Conservation (phyloP, 176 grass and related monocot species). For the Otatea glauca region DNA sequence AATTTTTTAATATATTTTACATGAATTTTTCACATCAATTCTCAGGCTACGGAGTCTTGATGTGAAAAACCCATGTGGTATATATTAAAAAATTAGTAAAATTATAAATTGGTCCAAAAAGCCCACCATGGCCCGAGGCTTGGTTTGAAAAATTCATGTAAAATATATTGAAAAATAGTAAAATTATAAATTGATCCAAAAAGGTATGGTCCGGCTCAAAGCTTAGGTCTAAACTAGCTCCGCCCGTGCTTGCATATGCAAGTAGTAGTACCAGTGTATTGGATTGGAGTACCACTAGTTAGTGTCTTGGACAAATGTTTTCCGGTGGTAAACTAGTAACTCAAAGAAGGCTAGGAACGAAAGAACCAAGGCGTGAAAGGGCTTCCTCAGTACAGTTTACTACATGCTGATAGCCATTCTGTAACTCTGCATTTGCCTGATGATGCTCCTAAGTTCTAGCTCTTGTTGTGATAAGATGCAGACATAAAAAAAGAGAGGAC, state of each 20-base stretch:
- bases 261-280: not conserved
- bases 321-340: not conserved
- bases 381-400: not conserved
- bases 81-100: no score
- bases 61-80: no score
- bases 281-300: not conserved
- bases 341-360: not conserved
- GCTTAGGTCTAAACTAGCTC: no score
- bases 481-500: not conserved
- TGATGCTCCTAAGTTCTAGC: not conserved
- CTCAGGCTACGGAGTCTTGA: no score
- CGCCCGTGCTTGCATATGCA: not conserved
- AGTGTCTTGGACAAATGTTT: conserved; percentile 11
- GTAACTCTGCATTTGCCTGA: not conserved
- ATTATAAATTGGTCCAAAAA: no score
- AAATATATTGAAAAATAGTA: no score
- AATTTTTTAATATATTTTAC: no score
- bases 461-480: not conserved
- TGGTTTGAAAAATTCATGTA: no score
- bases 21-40: no score
- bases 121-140: no score
- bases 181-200: no score
- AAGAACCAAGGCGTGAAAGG: not conserved
- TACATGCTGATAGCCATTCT: not conserved
- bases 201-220: no score